Base-by-base conservation (phyloP, 1,284 basidiomycete genomes). In the Irpex lacteus region DNA sequence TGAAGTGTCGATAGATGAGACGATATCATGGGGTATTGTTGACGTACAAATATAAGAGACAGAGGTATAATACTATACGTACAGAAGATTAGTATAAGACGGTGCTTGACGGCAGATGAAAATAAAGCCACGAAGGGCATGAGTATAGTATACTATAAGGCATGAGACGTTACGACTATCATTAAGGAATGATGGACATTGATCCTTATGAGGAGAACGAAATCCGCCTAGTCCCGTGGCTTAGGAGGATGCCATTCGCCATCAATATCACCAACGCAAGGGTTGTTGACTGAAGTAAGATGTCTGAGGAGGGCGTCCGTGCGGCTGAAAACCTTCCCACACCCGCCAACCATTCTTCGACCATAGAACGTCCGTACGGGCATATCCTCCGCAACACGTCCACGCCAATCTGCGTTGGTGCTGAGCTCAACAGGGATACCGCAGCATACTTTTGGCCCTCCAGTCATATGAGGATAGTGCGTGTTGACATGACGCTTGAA, bases 261-360 rank as follows among this genome's bases (percentile, higher is more conserved):
- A 11, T 54, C 18, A 66, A 59, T 15, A 68, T 68, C 18, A 18
- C 79, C 80, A 15, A 77, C 68, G 66, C 83, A 85, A 5, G 26
- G 59, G 32, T 77, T 78, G 21, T 79, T 78, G 2, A 64, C 62
- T 59, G 82, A 82, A 59, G 80, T 77, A 57, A 85, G 70, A 69
- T 88, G 86, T 40, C 86, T 79, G 68, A 80, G 82, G 64, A 86
- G 75, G 5, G 86, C 85, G 65, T 88, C 86, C 18, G 76, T 74
- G 59, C 86, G 78, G 65, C 83, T 85, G 70, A 87, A 85, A n/a
- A 74, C 75, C 66, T 74, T 76, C 66, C 76, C 69, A 66, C 86
- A 88, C 2, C 84, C 85, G 15, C 85, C 85, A 37, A 84, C 73
- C 67, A 81, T 77, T 68, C 70, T 44, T 38, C 75, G 67, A n/a